Evolutionary conservation across 257 asterid genomes (phyloP).

Genomic region (Solanum chilense): DNA sequence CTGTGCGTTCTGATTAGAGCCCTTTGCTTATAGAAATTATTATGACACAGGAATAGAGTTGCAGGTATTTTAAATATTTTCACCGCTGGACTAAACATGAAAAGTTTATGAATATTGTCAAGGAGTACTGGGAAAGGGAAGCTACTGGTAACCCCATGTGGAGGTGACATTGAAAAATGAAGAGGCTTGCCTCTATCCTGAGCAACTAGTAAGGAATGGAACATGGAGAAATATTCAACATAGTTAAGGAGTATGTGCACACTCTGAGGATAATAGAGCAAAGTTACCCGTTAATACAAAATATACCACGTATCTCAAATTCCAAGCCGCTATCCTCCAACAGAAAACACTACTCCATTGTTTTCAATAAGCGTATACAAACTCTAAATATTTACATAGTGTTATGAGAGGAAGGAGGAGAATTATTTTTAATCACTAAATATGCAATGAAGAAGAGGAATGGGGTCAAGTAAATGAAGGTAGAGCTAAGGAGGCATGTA

Average conservation of each 20-base stretch:
- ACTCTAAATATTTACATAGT: neutral
- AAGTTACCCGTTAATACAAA: no score
- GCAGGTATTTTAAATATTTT: no score
- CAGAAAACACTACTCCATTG: neutral
- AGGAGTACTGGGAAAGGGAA: neutral
- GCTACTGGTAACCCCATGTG: neutral
- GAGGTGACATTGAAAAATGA: no score
- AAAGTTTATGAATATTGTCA: no score
- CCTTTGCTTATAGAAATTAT: neutral
- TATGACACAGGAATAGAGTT: no score
- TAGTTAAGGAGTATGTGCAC: neutral
- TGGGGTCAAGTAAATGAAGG: neutral
- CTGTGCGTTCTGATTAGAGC: neutral
- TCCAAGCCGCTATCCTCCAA: no score
- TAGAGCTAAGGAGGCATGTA: no score
- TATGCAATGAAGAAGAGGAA: neutral
- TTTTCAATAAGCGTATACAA: neutral
- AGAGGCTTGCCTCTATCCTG: neutral
- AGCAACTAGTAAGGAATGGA: neutral
- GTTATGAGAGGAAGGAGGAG: neutral
- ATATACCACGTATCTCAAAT: neutral
- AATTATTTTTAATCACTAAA: no score
- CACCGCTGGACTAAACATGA: neutral
- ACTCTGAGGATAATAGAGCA: neutral
- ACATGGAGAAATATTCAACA: neutral